A percentile compares a stretch with the other conserved stretches of the same genome.
Evolutionary conservation across 495 filamentous ascomycete genomes (phyloP).

Genomic region (Daldinia childiae): DNA sequence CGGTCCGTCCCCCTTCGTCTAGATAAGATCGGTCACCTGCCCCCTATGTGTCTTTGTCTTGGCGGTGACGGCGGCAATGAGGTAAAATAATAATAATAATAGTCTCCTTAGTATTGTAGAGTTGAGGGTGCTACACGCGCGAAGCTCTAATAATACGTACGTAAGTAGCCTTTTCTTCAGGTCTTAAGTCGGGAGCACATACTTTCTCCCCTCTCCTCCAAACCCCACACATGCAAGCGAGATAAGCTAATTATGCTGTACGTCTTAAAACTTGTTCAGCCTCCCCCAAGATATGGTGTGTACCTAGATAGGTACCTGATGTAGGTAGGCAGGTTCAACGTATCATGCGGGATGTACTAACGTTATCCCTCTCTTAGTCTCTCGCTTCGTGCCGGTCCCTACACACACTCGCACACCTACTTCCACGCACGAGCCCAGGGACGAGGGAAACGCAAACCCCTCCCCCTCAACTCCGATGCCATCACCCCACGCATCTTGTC

Average conservation of each 20-base stretch:
- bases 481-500: constrained; percentile 32
- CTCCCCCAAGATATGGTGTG: constrained; percentile 15
- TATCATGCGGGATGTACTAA: constrained; percentile 38
- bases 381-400: constrained; percentile 23
- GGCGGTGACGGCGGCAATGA: constrained; percentile 35
- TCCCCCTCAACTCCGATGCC: constrained; percentile 4
- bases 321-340: constrained; percentile 11
- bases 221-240: constrained; percentile 34
- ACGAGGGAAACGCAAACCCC: constrained; percentile 1
- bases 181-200: background rate
- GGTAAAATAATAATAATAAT: constrained; percentile 9
- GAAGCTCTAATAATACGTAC: constrained; percentile 12
- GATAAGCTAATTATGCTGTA: constrained; percentile 28
- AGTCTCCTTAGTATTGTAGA: background rate
- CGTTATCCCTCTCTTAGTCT: constrained; percentile 12
- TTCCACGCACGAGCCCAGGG: constrained; percentile 32
- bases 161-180: background rate
- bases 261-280: constrained; percentile 30
- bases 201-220: constrained; percentile 4
- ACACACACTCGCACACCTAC: constrained; percentile 11
- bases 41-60: background rate
- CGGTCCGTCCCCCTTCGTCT: constrained; percentile 30
- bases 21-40: constrained; percentile 36
- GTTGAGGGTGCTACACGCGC: background rate
- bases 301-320: too few relatives aligned